Evolutionary conservation across 176 grass and related monocot genomes (phyloP).

Genomic region (Echinochloa phyllopogon): DNA sequence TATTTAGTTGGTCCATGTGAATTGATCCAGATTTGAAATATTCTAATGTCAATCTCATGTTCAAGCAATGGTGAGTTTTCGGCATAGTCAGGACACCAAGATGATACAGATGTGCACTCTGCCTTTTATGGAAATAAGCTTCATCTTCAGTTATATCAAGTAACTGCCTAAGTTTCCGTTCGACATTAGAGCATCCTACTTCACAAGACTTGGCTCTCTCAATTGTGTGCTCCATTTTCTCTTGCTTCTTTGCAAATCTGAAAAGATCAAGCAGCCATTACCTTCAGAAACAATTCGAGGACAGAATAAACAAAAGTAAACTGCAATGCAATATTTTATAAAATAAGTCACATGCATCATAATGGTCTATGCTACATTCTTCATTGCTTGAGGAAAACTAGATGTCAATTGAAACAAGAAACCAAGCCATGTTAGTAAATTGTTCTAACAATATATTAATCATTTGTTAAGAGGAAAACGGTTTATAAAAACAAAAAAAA

Average conservation of each 20-base stretch:
- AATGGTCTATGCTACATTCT: conserved; percentile 10
- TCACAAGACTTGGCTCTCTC: conserved; percentile 65
- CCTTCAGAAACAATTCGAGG: conserved; percentile 18
- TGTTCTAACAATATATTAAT: not conserved
- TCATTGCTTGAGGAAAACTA: not conserved
- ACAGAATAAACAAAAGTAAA: conserved; percentile 16
- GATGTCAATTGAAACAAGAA: not conserved
- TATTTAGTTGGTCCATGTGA: conserved; percentile 26
- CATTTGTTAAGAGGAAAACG: not conserved
- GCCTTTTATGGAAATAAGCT: conserved; percentile 84
- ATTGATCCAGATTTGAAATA: conserved; percentile 66
- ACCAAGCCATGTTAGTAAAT: not conserved
- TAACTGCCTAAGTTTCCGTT: conserved; percentile 80
- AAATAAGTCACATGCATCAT: not conserved
- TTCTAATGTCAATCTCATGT: conserved; percentile 84
- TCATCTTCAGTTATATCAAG: conserved; percentile 86
- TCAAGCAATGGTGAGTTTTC: conserved; percentile 84
- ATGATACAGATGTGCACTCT: conserved; percentile 85
- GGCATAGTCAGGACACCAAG: conserved; percentile 76
- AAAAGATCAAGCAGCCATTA: conserved; percentile 38
- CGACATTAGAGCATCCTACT: conserved; percentile 77
- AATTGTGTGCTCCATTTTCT: conserved; percentile 71
- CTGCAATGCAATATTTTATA: not conserved
- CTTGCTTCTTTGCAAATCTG: conserved; percentile 70
- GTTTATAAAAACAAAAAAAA: not conserved